Base-by-base conservation (phyloP, 257 asterid species). In the Gardenia jasminoides region DNA sequence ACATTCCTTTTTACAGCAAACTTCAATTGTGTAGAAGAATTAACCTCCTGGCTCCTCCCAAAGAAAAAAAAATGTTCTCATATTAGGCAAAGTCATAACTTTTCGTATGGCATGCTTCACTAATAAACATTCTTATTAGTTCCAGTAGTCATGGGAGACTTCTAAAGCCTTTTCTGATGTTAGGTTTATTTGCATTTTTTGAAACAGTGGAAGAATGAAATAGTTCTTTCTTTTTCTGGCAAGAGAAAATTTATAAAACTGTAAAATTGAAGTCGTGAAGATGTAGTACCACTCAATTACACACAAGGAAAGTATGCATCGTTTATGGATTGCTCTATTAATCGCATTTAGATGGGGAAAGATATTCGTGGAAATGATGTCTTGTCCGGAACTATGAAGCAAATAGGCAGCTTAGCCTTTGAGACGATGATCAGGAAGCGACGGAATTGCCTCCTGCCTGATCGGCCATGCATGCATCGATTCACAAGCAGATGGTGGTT, bases 391-490 rank as follows among this genome's bases (percentile, higher is more conserved):
- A 71, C 59, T 24, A 46, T 70, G 75, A 46, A 46, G 31, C 75
- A 71, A 36, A 71, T 26, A n/a, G 19, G 33, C 3, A 62, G 67
- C 26, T 62, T 7, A 36, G 11, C 7, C 67, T n/a, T 26, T 62
- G 19, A 10, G 4, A 5, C 41, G 67, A 17, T 5, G 16, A 62
- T 62, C 36, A 62, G 67, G 6, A 62, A 71, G 61, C 75, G n/a
- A n/a, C 30, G 41, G 61, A 26, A 30, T 2, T 22, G 66, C 65
- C 24, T 67, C 75, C 36, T 67, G 54, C 24, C 22, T 15, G 54
- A 66, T 48, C 80, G 30, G 67, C 74, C 74, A 66, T 77, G 52
- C 33, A 17, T 17, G 64, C 41, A 36, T 36, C 41, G 41, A 36
- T 36, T 36, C 41, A 36, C 41, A 36, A 36, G 41, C 41, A 36